Evolutionary conservation across 805 yeast species (phyloP).

Genomic region (Starmerella vaccinii): DNA sequence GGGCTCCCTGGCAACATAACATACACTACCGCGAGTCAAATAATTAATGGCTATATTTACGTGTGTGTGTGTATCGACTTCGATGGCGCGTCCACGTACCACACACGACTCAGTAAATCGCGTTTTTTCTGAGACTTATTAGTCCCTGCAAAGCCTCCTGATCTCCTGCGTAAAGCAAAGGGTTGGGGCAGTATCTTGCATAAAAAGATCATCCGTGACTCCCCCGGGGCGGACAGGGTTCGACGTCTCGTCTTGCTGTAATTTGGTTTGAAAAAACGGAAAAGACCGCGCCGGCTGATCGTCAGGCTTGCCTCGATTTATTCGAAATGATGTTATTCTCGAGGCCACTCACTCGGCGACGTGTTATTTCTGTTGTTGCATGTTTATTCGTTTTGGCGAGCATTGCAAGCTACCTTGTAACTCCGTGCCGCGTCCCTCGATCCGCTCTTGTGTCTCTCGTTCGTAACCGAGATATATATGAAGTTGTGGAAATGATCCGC

Average conservation of each 20-base stretch:
- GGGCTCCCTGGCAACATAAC: too few species aligned
- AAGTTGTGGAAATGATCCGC: conserved; percentile 12
- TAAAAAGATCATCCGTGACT: background rate
- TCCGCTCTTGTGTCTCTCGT: conserved; percentile 17
- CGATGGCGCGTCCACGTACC: too few species aligned
- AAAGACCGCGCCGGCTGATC: too few species aligned
- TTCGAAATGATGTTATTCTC: background rate
- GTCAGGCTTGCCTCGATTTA: background rate
- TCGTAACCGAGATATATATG: conserved; percentile 8
- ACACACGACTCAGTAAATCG: too few species aligned
- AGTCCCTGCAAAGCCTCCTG: background rate
- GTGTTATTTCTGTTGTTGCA: background rate
- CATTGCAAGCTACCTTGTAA: background rate
- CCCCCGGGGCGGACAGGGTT: background rate
- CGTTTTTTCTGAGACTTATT: too few species aligned
- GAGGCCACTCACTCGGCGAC: background rate
- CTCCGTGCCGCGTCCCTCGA: background rate
- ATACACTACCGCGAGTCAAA: too few species aligned
- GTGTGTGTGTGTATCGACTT: too few species aligned
- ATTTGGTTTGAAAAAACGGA: too few species aligned
- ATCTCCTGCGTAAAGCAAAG: background rate
- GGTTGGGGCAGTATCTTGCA: background rate
- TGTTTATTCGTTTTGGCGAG: background rate
- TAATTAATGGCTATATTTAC: too few species aligned
- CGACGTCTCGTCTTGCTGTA: too few species aligned